These are phyloP conservation scores for Aegilops longissima DNA, from an alignment of 176 grass and related monocot species.

Conservation along the genomic window DNA sequence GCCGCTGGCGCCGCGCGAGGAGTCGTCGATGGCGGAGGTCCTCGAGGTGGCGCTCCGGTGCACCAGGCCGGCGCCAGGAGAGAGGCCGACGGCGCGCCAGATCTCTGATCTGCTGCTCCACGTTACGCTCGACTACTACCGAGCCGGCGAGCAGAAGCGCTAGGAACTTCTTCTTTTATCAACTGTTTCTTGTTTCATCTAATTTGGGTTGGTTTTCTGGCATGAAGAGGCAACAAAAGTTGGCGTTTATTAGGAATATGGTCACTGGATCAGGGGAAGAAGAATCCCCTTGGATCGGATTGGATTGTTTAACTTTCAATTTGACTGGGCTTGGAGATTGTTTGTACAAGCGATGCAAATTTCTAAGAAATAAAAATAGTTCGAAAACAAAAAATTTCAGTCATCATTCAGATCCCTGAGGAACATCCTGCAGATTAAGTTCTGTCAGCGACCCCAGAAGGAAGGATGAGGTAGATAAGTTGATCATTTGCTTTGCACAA, in stretches of 20 bases:
- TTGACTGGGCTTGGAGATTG: neutral
- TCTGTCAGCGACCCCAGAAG: neutral
- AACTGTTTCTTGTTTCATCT: conserved; percentile 24
- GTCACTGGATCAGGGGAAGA: conserved; percentile 2
- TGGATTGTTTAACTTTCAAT: conserved; percentile 15
- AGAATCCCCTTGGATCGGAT: conserved; percentile 5
- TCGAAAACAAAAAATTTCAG: neutral
- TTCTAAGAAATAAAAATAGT: neutral
- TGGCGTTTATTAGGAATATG: neutral
- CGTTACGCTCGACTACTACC: conserved; percentile 59
- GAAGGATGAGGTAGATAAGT: too few species aligned
- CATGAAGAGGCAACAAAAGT: neutral
- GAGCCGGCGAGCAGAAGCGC: conserved; percentile 42
- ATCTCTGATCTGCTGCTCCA: conserved; percentile 81
- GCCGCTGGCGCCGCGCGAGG: conserved; percentile 58
- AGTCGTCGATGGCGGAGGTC: conserved; percentile 61
- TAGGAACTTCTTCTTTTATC: neutral
- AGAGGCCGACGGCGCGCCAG: conserved; percentile 76
- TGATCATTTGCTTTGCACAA: too few species aligned
- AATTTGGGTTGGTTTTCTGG: conserved; percentile 1
- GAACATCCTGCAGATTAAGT: neutral
- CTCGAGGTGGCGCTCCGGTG: conserved; percentile 77
- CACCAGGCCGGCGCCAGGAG: conserved; percentile 52
- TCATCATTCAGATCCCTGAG: neutral
- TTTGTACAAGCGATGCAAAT: conserved; percentile 7